A percentile compares a stretch with the other conserved stretches of the same genome.
Conservation (phyloP, 73 alveolate species). For the Tetrahymena thermophila region DNA sequence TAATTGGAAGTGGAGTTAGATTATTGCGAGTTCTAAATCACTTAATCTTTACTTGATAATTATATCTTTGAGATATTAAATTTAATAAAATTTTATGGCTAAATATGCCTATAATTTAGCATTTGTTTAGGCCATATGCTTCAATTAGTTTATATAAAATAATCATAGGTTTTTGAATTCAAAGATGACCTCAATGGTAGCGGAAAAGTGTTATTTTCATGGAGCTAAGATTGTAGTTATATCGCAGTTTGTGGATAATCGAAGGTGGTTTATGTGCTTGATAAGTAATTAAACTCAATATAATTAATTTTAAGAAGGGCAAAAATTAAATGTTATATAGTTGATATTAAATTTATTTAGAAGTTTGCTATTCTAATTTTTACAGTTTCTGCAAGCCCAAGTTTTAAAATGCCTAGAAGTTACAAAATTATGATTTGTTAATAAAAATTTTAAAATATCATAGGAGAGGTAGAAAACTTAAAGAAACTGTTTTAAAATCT, state of each 20-base stretch:
- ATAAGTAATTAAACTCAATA: slow-evolving; percentile 6
- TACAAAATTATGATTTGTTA: neutral
- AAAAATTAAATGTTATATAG: neutral
- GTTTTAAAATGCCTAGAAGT: neutral
- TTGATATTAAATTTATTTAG: neutral
- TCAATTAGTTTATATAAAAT: neutral
- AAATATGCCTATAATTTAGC: neutral
- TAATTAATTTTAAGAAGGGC: neutral
- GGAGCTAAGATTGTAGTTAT: slow-evolving; percentile 40
- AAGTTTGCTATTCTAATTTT: neutral
- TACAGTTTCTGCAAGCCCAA: neutral
- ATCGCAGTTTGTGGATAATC: slow-evolving; percentile 32
- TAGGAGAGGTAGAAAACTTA: slow-evolving; percentile 75
- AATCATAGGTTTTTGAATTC: slow-evolving; percentile 3
- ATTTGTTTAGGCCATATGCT: neutral
- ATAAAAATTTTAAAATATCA: neutral
- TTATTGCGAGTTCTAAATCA: neutral
- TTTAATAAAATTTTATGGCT: neutral
- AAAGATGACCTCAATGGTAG: slow-evolving; percentile 30
- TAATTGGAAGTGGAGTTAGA: neutral
- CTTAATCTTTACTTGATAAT: neutral
- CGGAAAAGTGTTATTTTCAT: slow-evolving; percentile 17
- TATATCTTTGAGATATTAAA: neutral
- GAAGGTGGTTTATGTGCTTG: slow-evolving; percentile 19
- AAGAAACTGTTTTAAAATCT: slow-evolving; percentile 70